Percentiles rank a stretch among this genome's conserved stretches.
These are phyloP conservation scores for Polytolypa hystricis DNA, from an alignment of 2,329 filamentous ascomycete species.

Conservation along the genomic window DNA sequence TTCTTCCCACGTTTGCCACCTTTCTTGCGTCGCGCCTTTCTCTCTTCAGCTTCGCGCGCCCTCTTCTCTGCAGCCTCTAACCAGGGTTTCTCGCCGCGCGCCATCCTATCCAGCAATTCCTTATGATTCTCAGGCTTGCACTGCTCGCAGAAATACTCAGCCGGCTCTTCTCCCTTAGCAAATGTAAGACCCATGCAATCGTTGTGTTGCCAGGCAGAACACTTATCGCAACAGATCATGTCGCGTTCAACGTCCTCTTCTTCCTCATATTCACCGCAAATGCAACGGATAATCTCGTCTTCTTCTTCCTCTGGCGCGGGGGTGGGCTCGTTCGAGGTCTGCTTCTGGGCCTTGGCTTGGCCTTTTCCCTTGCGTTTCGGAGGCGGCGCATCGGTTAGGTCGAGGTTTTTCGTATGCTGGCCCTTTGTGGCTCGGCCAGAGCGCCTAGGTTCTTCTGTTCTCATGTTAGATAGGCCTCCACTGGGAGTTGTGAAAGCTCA, in stretches of 20 bases:
- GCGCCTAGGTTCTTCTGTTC: constrained; percentile 72
- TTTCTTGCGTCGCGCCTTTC: constrained; percentile 47
- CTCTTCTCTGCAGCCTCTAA: constrained; percentile 54
- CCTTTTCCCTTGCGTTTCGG: constrained; percentile 38
- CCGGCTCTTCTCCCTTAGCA: constrained; percentile 61
- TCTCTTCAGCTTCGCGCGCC: constrained; percentile 50
- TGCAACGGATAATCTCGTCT: constrained; percentile 77
- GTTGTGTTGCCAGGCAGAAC: constrained; percentile 93
- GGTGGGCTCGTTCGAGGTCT: constrained; percentile 36
- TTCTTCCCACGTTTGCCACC: constrained; percentile 49
- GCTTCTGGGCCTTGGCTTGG: constrained; percentile 36
- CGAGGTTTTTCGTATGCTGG: constrained; percentile 81
- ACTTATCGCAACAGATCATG: constrained; percentile 93
- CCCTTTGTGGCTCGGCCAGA: constrained; percentile 95
- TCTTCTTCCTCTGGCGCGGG: constrained; percentile 38
- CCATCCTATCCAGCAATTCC: constrained; percentile 66
- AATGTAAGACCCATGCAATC: constrained; percentile 84
- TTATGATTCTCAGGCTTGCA: constrained; percentile 78
- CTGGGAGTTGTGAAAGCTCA: too few relatives aligned
- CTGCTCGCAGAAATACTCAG: constrained; percentile 84
- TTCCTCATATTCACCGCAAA: constrained; percentile 78
- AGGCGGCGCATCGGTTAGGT: constrained; percentile 52
- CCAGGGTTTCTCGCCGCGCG: constrained; percentile 77
- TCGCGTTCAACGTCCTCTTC: constrained; percentile 77
- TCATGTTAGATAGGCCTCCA: constrained; percentile 20